phyloP scores from a whole-genome alignment of 1,284 basidiomycete genomes.

The Phenoliferia sp. region DNA sequence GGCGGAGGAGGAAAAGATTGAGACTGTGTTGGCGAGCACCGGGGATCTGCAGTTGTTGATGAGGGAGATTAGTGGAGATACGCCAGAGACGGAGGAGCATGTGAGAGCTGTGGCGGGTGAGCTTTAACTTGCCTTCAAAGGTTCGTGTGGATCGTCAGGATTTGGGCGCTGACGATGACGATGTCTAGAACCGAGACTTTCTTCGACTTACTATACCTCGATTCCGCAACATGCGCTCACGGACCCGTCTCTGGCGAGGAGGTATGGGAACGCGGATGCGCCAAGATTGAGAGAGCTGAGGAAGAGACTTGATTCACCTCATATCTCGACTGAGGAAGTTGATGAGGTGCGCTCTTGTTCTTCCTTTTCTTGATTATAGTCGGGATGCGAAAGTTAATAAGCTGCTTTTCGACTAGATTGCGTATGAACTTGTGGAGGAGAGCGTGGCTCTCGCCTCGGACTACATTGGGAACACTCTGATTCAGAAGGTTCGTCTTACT shows the following conservation, averaged over 20 bases:
- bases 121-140: no score
- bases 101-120: conserved; percentile 74
- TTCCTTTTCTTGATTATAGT: neutral
- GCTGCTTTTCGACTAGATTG: conserved; percentile 50
- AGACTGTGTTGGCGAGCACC: conserved; percentile 57
- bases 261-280: conserved; percentile 70
- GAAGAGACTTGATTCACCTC: conserved; percentile 71
- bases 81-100: conserved; percentile 70
- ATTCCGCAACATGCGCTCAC: conserved; percentile 54
- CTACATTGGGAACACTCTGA: conserved; percentile 96
- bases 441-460: conserved; percentile 85
- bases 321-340: conserved; percentile 77
- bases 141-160: neutral
- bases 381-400: neutral
- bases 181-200: conserved; percentile 69
- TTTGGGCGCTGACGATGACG: neutral
- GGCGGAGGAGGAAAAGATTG: conserved; percentile 39
- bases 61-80: conserved; percentile 77
- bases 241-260: conserved; percentile 21
- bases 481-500: conserved; percentile 33
- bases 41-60: conserved; percentile 87
- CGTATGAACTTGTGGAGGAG: conserved; percentile 79
- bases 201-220: conserved; percentile 87
- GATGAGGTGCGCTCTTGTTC: conserved; percentile 49
- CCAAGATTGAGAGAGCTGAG: conserved; percentile 87